Evolutionary conservation across 192 early-diverging fungal genomes (phyloP).

Genomic region (Rhizophagus sp.): DNA sequence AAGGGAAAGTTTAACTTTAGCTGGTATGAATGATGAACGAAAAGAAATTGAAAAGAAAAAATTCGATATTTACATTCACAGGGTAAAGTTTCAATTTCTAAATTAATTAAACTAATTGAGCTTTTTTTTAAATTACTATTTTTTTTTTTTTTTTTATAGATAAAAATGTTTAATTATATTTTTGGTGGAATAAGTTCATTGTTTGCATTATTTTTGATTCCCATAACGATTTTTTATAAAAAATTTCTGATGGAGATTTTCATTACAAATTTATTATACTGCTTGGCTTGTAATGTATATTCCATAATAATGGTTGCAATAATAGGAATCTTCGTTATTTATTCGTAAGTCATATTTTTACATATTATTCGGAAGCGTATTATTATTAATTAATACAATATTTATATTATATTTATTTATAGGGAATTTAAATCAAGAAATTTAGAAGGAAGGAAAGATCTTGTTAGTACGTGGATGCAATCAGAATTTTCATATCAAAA

Average conservation of each 20-base stretch:
- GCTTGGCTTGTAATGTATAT: background rate
- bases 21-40: background rate
- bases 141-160: background rate
- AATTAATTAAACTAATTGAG: too few relatives aligned
- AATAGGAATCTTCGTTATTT: background rate
- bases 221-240: background rate
- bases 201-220: background rate
- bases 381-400: too few relatives aligned
- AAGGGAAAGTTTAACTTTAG: background rate
- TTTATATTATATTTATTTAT: too few relatives aligned
- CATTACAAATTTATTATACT: background rate
- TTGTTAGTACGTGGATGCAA: background rate
- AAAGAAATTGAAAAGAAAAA: background rate
- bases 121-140: too few relatives aligned
- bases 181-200: too few relatives aligned
- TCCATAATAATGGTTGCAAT: background rate
- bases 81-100: too few relatives aligned
- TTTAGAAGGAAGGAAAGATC: background rate
- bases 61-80: background rate
- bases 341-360: background rate
- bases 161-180: background rate
- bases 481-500: background rate
- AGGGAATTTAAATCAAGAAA: background rate
- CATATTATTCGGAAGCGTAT: too few relatives aligned
- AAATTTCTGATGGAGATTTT: background rate